phyloP scores from a whole-genome alignment of 495 filamentous ascomycete species.

The Symbiotaphrina buchneri region DNA sequence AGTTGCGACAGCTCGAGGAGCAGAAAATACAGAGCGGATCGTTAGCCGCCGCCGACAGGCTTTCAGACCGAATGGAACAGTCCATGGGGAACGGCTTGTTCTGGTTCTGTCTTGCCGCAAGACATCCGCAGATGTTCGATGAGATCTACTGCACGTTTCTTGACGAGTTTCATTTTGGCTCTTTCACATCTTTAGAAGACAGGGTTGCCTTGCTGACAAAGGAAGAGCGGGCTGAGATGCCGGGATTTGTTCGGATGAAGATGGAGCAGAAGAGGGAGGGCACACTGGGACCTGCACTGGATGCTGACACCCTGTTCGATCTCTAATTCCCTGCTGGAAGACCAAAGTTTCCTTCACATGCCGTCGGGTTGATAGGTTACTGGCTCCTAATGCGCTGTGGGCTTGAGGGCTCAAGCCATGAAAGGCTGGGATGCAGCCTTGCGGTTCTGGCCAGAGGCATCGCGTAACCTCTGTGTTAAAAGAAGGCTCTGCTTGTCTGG shows the following conservation, averaged over 20 bases:
- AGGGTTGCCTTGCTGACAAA: constrained; percentile 6
- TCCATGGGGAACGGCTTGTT: constrained; percentile 11
- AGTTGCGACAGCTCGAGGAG: constrained; percentile 9
- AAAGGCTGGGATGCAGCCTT: no score
- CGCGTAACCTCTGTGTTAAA: no score
- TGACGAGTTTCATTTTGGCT: constrained; percentile 9
- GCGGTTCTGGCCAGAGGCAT: no score
- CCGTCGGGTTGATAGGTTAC: no score
- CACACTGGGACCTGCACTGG: no score
- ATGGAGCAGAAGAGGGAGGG: constrained; percentile 6
- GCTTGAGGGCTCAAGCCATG: no score
- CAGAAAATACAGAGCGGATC: constrained; percentile 8
- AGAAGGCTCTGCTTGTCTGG: no score
- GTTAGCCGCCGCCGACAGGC: constrained; percentile 9
- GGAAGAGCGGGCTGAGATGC: constrained; percentile 8
- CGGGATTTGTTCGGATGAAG: constrained; percentile 8
- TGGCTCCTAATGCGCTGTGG: no score
- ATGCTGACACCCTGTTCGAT: no score
- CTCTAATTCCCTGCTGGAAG: no score
- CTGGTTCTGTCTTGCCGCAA: constrained; percentile 12
- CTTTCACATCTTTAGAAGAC: constrained; percentile 9
- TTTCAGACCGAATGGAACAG: constrained; percentile 9
- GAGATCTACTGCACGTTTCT: constrained; percentile 13
- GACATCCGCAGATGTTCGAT: constrained; percentile 12
- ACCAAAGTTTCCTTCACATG: no score